These are phyloP conservation scores for Lachnellula hyalina DNA, from an alignment of 2,329 filamentous ascomycete genomes.

Conservation along the genomic window DNA sequence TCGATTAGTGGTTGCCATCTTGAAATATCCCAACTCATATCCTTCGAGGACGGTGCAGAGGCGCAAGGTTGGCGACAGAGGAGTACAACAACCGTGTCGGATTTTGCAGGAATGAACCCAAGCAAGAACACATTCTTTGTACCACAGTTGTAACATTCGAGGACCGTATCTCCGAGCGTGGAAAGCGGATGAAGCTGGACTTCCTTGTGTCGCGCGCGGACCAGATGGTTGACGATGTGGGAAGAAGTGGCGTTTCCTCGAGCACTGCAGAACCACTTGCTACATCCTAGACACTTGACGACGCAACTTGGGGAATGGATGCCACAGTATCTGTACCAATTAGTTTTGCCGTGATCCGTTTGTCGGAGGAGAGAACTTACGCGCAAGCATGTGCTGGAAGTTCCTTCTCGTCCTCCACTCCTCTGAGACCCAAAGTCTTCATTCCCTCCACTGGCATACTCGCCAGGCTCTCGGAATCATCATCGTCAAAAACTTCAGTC, in stretches of 20 bases:
- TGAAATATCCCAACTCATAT: slow-evolving; percentile 99
- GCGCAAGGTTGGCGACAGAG: slow-evolving; percentile 96
- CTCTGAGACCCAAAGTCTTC: slow-evolving; percentile 55
- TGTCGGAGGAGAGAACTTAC: slow-evolving; percentile 48
- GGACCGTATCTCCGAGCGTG: slow-evolving; percentile 86
- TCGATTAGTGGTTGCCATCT: slow-evolving; percentile 97
- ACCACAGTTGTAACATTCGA: slow-evolving; percentile 98
- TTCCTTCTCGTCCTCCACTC: slow-evolving; percentile 79
- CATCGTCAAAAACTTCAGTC: slow-evolving; percentile 76
- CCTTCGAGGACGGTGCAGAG: slow-evolving; percentile 89
- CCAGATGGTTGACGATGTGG: slow-evolving; percentile 97
- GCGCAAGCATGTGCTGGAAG: slow-evolving; percentile 93
- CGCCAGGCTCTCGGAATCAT: slow-evolving; percentile 67
- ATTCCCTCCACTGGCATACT: slow-evolving; percentile 76
- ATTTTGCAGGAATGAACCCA: slow-evolving; percentile 97
- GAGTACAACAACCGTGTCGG: slow-evolving; percentile 94
- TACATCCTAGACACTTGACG: slow-evolving; percentile 92
- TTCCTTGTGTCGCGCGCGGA: slow-evolving; percentile 96
- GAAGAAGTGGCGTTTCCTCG: slow-evolving; percentile 94
- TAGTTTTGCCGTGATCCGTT: slow-evolving; percentile 23
- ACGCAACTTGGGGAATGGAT: slow-evolving; percentile 95
- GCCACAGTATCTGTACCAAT: slow-evolving; percentile 71
- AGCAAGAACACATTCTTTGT: slow-evolving; percentile 99
- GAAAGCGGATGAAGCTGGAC: slow-evolving; percentile 94
- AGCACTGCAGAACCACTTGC: slow-evolving; percentile 98